Conservation (phyloP, 306 rosid genomes). For the Cucumis hystrix region DNA sequence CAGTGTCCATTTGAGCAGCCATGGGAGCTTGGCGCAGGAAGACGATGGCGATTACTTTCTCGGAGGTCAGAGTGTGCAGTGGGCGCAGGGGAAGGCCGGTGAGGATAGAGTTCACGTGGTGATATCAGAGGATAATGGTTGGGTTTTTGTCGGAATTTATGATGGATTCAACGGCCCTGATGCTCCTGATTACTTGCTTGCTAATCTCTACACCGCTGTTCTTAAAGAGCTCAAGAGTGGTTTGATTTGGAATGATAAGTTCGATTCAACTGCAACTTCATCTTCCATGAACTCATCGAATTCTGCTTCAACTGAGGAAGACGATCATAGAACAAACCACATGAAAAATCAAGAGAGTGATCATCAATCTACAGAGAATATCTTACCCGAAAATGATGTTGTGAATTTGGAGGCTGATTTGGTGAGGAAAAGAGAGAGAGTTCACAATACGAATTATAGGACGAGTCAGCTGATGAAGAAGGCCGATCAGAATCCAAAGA, state of each 20-base stretch:
- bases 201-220: conserved; percentile 42
- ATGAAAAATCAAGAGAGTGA: neutral
- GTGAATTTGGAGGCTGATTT: conserved; percentile 1
- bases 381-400: neutral
- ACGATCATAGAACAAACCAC: neutral
- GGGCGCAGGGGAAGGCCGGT: conserved; percentile 86
- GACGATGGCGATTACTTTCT: conserved; percentile 15
- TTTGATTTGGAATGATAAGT: conserved; percentile 25
- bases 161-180: conserved; percentile 93
- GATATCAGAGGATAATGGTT: conserved; percentile 60
- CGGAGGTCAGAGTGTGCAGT: conserved; percentile 40
- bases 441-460: neutral
- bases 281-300: conserved; percentile 6
- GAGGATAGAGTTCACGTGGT: conserved; percentile 78
- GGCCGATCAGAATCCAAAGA: conserved; percentile 6
- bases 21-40: conserved; percentile 12
- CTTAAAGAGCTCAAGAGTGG: conserved; percentile 40
- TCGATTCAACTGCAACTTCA: conserved; percentile 7
- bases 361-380: neutral
- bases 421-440: conserved; percentile 5
- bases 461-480: conserved; percentile 1
- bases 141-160: conserved; percentile 79
- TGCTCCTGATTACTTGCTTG: conserved; percentile 66
- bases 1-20: conserved; percentile 22
- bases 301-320: conserved; percentile 1